phyloP scores from a whole-genome alignment of 2,329 filamentous ascomycete genomes.

The Trichoderma sp. region DNA sequence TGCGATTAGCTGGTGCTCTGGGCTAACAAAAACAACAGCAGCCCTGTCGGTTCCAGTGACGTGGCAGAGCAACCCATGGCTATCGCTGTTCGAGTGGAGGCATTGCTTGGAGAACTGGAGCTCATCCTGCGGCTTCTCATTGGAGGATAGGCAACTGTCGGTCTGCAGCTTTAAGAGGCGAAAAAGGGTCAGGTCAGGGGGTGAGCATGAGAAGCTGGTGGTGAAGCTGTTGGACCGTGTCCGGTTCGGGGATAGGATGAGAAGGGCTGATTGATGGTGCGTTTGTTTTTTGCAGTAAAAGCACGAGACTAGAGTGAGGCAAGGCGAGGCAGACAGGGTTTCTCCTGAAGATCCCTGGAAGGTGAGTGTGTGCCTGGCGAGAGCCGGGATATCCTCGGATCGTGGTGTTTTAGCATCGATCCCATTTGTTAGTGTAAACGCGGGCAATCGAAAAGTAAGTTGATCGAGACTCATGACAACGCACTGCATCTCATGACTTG shows the following conservation, averaged over 20 bases:
- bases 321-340: not conserved
- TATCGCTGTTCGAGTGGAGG: not conserved
- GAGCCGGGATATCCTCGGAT: not conserved
- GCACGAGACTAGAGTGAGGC: not conserved
- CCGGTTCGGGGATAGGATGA: not conserved
- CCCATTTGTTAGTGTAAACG: not conserved
- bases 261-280: not conserved
- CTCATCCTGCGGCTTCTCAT: not conserved
- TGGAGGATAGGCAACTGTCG: slow-evolving; percentile 10
- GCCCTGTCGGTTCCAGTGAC: slow-evolving; percentile 14
- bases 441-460: not conserved
- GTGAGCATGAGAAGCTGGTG: not conserved
- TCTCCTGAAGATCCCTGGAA: not conserved
- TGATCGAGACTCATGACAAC: not conserved
- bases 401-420: not conserved
- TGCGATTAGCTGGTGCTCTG: not conserved
- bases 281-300: not conserved
- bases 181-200: not conserved
- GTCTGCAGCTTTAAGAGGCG: slow-evolving; percentile 10
- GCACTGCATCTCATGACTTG: not conserved
- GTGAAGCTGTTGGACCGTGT: not conserved
- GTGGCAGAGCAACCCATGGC: slow-evolving; percentile 16
- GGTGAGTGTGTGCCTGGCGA: no score
- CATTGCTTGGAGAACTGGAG: slow-evolving; percentile 5
- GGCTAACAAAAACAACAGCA: not conserved